Evolutionary conservation across 495 filamentous ascomycete genomes (phyloP), one percentile per base, ranked within the genome.

Genomic region (Hapsidospora chrysogenum): DNA sequence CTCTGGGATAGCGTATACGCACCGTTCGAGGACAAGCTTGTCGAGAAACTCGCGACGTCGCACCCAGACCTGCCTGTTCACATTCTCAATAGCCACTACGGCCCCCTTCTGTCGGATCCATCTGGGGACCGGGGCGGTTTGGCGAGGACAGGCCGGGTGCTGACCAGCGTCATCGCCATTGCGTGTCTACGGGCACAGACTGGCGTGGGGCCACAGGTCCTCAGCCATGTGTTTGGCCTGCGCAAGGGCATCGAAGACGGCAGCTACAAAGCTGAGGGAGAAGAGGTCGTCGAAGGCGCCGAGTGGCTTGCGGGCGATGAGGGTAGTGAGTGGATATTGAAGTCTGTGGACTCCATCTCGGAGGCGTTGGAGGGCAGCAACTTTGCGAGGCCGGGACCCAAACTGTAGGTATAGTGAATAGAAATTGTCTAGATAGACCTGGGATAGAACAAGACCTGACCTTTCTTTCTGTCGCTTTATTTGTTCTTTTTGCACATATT

Each of bases 31-130:
- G 57, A 49, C 6, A 84, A 81, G 52, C 63, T 86, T 3, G 66
- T 70, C 33, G 48, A 61, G 4, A 78, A 74, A 47, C 62, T 86
- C 1, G 75, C 70, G 0, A 60, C 66, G 17, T 68, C 76, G 9
- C 80, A 86, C 43, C 78, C 80, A 1, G 80, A 86, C 45, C 51
- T 86, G 13, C 80, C 80, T 0, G 77, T 84, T n/a, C 66, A 75
- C 37, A 84, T 86, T 41, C 55, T 85, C 21, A 63, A 72, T 31
- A 58, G 59, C 38, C 70, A 85, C 38, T 86, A 86, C 47, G 74
- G 78, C 1, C 70, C 70, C 11, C 41, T 85, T 10, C 63, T 86
- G 23, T 63, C 75, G 1, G 74, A 84, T 43, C 78, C 79, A 0
- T 44, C 30, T 1, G 48, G 1, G 49, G 36, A 14, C 41, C 35